Base-by-base conservation (phyloP, 1,284 basidiomycete genomes). In the Ustilago curta region DNA sequence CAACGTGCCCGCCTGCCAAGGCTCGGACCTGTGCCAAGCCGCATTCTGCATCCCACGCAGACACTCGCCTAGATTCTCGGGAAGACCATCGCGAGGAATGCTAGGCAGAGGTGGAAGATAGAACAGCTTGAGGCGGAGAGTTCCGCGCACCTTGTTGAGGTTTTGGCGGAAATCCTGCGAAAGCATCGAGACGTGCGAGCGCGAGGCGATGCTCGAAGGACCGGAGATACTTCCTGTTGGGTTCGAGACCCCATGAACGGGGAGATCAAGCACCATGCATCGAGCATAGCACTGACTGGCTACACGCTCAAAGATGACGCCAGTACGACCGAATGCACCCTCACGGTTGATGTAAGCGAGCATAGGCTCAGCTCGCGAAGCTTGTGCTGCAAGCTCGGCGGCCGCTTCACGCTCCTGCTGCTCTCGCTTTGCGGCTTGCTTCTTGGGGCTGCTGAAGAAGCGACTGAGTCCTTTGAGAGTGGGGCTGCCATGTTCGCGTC, bases 11-110 rank as follows among this genome's bases (percentile, higher is more conserved):
- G 95, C 91, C 54, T 77, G 72, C 70, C 81, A 76, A 84, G 95
- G 94, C 50, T 92, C 92, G 63, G 91, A 89, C 86, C 94, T 93
- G 84, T 96, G 94, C 94, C 94, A 97, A 44, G 90, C 90, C 63
- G 94, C 91, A 80, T 94, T 90, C 63, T 93, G 87, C 79, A 99
- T 87, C 0, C 95, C 95, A n/a, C 92, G 89, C 78, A 92, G 89
- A 79, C 93, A 95, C 82, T 97, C 96, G 64, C 96, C 94, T 81
- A 98, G 87, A 80, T 92, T 94, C 84, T 94, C 91, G 1, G 96
- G 96, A 25, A 98, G 87, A 70, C 93, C 88, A 47, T 91, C 89
- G 14, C 89, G 88, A 14, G 90, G 86, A n/a, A 97, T 87, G 14
- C 93, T 92, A 18, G 93, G 92, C 57, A 98, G 86, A 0, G 94